Percentiles rank a stretch among this genome's conserved stretches.
Conservation (phyloP, 2,329 filamentous ascomycete species). For the Phoma sp. region DNA sequence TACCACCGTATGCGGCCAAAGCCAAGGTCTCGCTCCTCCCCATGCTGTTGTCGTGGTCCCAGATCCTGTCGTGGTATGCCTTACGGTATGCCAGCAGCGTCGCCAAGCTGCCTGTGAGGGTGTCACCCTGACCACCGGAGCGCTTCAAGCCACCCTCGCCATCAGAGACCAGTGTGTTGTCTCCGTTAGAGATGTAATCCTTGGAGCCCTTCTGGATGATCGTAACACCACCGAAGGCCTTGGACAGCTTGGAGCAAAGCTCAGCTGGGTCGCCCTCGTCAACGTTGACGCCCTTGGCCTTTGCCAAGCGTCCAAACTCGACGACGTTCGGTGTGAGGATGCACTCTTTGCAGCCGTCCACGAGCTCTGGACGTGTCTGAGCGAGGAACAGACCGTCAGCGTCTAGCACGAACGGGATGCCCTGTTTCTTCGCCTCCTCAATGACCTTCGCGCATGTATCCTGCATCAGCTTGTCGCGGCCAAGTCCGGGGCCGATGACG, state of each 20-base stretch:
- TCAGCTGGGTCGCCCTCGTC: slow-evolving; percentile 58
- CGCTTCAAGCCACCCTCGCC: slow-evolving; percentile 84
- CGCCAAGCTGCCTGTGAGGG: slow-evolving; percentile 85
- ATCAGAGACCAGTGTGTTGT: slow-evolving; percentile 76
- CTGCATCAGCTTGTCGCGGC: slow-evolving; percentile 88
- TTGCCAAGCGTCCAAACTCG: slow-evolving; percentile 84
- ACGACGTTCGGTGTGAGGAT: slow-evolving; percentile 95
- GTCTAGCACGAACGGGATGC: slow-evolving; percentile 85
- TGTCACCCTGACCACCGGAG: slow-evolving; percentile 94
- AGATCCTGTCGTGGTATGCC: slow-evolving; percentile 83
- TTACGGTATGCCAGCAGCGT: slow-evolving; percentile 88
- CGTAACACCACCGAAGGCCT: slow-evolving; percentile 83
- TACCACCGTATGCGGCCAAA: slow-evolving; percentile 84
- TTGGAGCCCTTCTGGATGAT: slow-evolving; percentile 86
- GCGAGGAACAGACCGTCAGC: slow-evolving; percentile 86
- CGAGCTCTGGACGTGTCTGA: slow-evolving; percentile 74
- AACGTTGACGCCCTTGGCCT: slow-evolving; percentile 72
- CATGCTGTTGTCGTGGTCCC: slow-evolving; percentile 68
- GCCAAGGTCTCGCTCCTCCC: slow-evolving; percentile 66
- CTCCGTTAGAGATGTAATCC: slow-evolving; percentile 84
- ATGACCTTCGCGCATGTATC: slow-evolving; percentile 82
- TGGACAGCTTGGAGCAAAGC: slow-evolving; percentile 73
- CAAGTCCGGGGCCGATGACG: slow-evolving; percentile 90
- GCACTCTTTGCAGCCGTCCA: slow-evolving; percentile 80
- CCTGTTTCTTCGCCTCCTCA: slow-evolving; percentile 72